Base-by-base conservation (phyloP, 768 basidiomycete genomes). In the Termitomyces sp. region DNA sequence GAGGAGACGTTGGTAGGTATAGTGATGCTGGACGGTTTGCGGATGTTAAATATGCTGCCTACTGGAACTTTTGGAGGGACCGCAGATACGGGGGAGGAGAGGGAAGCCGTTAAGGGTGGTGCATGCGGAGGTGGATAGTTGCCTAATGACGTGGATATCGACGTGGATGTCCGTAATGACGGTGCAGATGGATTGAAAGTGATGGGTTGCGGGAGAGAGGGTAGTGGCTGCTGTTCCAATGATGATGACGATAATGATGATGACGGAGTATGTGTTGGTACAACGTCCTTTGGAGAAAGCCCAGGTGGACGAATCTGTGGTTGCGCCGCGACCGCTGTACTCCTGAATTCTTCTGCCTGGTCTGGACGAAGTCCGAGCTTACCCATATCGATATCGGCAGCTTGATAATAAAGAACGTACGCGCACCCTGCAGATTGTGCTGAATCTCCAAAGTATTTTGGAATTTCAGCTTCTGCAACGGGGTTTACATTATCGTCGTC, bases 351-450 rank as follows among this genome's bases (percentile, higher is more conserved):
- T 49, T 58, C 53, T 40, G 13, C 45, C 47, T 56, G 51, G 3
- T 58, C 54, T 9, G 53, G 32, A 2, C 77, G 81, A 22, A 96
- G 72, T 2, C 93, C 94, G 30, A 95, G 80, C 22, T 79, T 75
- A n/a, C 75, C 69, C 36, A 81, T 75, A 68, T 96, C 88, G 56
- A 98, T 80, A 70, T 98, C 94, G 35, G 81, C 86, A 26, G 94
- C 94, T 72, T 98, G 94, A 72, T 98, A 99, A 74, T 96, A 98
- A 38, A 99, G 79, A 26, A 98, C 94, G 70, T 99, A 99, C 20
- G 96, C 97, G 44, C 90, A 87, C 36, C 95, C 95, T 1, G 86
- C 77, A 64, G 83, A 82, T 16, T 53, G 22, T n/a, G 45, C 46
- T 13, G 81, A 89, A 68, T 98, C 97, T 61, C 97, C 97, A 71